A percentile compares a stretch with the other conserved stretches of the same genome.
Evolutionary conservation across 2,329 filamentous ascomycete species (phyloP).

Genomic region (Claviceps sorghi): DNA sequence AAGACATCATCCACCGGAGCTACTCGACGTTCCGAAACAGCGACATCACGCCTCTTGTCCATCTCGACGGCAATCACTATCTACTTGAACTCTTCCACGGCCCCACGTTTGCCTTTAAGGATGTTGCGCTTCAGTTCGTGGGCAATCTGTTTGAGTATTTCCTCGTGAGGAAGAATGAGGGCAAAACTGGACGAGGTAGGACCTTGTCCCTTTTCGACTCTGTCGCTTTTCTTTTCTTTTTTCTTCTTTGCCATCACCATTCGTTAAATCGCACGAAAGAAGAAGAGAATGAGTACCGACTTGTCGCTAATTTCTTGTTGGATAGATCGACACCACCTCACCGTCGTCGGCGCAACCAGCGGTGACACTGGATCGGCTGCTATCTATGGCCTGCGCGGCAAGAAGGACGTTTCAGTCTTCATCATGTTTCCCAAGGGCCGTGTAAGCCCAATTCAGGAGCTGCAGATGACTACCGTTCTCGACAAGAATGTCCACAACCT

Average conservation of each 20-base stretch:
- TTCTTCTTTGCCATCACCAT: no score
- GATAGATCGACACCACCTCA: conserved; percentile 60
- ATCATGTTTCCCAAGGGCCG: conserved; percentile 88
- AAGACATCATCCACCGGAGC: conserved; percentile 66
- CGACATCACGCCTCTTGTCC: conserved; percentile 64
- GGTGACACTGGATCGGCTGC: conserved; percentile 88
- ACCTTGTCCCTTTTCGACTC: background rate
- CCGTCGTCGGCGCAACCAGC: conserved; percentile 74
- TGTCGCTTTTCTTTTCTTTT: background rate
- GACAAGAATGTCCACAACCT: conserved; percentile 90
- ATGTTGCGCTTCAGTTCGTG: conserved; percentile 86
- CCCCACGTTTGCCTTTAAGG: conserved; percentile 90
- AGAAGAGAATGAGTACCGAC: background rate
- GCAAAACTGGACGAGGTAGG: conserved; percentile 44
- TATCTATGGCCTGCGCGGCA: conserved; percentile 86
- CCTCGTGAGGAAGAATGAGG: conserved; percentile 56
- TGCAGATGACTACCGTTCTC: conserved; percentile 89
- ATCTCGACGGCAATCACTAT: conserved; percentile 63
- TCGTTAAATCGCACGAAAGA: background rate
- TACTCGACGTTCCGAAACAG: conserved; percentile 78
- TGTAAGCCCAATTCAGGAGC: conserved; percentile 83
- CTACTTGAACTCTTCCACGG: conserved; percentile 93
- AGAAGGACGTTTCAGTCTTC: conserved; percentile 94
- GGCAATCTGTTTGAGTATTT: conserved; percentile 96
- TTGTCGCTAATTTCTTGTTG: conserved; percentile 9